Evolutionary conservation across 2,329 filamentous ascomycete genomes (phyloP), one percentile per base, ranked within the genome.

Genomic region (Mycosphaerelloides madeirae): DNA sequence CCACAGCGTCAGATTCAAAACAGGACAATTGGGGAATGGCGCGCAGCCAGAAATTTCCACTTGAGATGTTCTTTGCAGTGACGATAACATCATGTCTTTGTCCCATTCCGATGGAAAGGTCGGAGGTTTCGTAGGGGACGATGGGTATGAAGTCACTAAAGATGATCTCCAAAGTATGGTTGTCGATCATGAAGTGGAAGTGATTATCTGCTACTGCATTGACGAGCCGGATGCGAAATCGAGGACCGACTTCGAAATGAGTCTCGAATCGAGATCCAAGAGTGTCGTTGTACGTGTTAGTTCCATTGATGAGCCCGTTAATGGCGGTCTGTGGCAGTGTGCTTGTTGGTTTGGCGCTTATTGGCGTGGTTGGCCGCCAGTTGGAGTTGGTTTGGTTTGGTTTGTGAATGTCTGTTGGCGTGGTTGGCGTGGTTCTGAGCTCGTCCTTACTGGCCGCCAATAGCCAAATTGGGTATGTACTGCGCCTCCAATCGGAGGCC

Each of bases 241-340:
- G 63, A 51, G 66, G 64, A 15, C 67, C 66, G 19, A 53, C 45
- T 7, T 41, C 35, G 46, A 62, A 55, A n/a, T 51, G 43, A 6
- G n/a, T 33, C 16, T 33, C 31, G 7, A 7, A 50, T 45, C 53
- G 56, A 6, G 43, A 35, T 14, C 57, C 55, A 13, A 33, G 16
- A 2, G 12, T 55, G 14, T 12, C 28, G 38, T 46, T 55, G 41
- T 60, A 61, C 6, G 64, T 62, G 3, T 58, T 57, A 3, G 64
- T 69, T 6, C 73, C 71, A 12, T 66, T 62, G 8, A 60, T 55
- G n/a, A n/a, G n/a, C n/a, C n/a, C n/a, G n/a, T n/a, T n/a, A n/a
- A n/a, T n/a, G n/a, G n/a, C n/a, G n/a, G n/a, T n/a, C n/a, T n/a
- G n/a, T n/a, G n/a, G n/a, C n/a, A n/a, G n/a, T n/a, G n/a, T n/a